Evolutionary conservation across 2,329 filamentous ascomycete species (phyloP).

Genomic region (Cladosporium sp.): DNA sequence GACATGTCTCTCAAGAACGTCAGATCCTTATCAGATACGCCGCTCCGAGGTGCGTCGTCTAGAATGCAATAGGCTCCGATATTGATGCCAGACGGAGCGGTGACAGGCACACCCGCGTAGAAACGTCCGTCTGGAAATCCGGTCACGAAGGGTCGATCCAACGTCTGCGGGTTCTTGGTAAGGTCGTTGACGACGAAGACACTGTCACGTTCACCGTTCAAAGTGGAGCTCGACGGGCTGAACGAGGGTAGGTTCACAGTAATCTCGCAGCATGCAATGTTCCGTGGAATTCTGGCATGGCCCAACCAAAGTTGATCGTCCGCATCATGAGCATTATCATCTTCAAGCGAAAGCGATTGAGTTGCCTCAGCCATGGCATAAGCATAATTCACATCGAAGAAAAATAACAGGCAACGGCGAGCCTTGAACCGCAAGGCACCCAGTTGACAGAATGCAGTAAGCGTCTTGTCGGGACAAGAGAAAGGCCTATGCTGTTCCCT

Average conservation of each 20-base stretch:
- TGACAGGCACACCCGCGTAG: constrained; percentile 63
- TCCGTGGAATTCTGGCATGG: constrained; percentile 33
- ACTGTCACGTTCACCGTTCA: constrained; percentile 13
- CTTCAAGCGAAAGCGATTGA: constrained; percentile 46
- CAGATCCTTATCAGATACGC: constrained; percentile 52
- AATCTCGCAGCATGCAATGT: constrained; percentile 36
- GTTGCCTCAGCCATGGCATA: constrained; percentile 59
- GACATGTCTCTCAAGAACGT: constrained; percentile 61
- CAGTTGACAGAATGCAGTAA: constrained; percentile 55
- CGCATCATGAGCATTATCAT: constrained; percentile 30
- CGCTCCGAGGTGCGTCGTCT: constrained; percentile 58
- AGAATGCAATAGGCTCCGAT: constrained; percentile 64
- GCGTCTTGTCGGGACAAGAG: constrained; percentile 40
- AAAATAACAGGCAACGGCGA: constrained; percentile 55
- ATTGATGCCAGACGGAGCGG: constrained; percentile 57
- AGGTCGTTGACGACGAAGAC: constrained; percentile 36
- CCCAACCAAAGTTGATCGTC: constrained; percentile 36
- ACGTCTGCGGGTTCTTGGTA: constrained; percentile 32
- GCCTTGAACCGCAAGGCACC: constrained; percentile 53
- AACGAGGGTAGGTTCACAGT: constrained; percentile 32
- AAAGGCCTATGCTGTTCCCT: constrained; percentile 31
- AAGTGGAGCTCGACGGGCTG: constrained; percentile 23
- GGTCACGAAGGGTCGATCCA: constrained; percentile 33
- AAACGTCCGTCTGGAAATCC: constrained; percentile 43
- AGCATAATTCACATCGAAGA: constrained; percentile 54